These are phyloP conservation scores for Ophiosphaerella narmari DNA, from an alignment of 2,329 filamentous ascomycete species.

Conservation along the genomic window DNA sequence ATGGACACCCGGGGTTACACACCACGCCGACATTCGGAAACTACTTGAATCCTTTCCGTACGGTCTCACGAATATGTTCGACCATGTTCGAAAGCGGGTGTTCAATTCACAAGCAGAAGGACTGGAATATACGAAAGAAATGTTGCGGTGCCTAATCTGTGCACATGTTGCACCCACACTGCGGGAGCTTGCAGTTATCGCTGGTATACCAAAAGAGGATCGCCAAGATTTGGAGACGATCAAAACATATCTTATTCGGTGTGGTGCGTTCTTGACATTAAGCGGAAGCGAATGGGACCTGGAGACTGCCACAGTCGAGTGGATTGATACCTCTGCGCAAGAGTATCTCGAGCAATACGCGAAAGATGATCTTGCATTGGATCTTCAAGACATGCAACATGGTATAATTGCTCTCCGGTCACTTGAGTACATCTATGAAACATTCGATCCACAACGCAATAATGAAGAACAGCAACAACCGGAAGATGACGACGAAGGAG, in stretches of 20 bases:
- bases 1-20: slow-evolving; percentile 9
- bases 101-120: slow-evolving; percentile 16
- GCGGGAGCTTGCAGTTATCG: slow-evolving; percentile 28
- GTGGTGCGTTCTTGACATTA: slow-evolving; percentile 27
- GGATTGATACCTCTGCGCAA: slow-evolving; percentile 26
- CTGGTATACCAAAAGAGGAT: slow-evolving; percentile 21
- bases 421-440: slow-evolving; percentile 20
- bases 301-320: slow-evolving; percentile 24
- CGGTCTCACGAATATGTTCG: slow-evolving; percentile 29
- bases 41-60: slow-evolving; percentile 29
- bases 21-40: slow-evolving; percentile 22
- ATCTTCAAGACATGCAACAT: slow-evolving; percentile 25
- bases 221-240: slow-evolving; percentile 16
- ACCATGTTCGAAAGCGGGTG: slow-evolving; percentile 25
- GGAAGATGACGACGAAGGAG: neutral
- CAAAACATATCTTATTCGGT: slow-evolving; percentile 22
- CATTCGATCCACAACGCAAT: slow-evolving; percentile 6
- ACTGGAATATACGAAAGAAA: slow-evolving; percentile 31
- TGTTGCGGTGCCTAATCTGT: slow-evolving; percentile 21
- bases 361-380: slow-evolving; percentile 21
- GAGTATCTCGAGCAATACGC: slow-evolving; percentile 25
- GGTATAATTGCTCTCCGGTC: slow-evolving; percentile 30
- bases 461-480: neutral
- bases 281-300: slow-evolving; percentile 21
- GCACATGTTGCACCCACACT: slow-evolving; percentile 25